Percentiles rank a stretch among this genome's conserved stretches.
Evolutionary conservation across 768 basidiomycete genomes (phyloP).

Genomic region (Lactarius trivialis): DNA sequence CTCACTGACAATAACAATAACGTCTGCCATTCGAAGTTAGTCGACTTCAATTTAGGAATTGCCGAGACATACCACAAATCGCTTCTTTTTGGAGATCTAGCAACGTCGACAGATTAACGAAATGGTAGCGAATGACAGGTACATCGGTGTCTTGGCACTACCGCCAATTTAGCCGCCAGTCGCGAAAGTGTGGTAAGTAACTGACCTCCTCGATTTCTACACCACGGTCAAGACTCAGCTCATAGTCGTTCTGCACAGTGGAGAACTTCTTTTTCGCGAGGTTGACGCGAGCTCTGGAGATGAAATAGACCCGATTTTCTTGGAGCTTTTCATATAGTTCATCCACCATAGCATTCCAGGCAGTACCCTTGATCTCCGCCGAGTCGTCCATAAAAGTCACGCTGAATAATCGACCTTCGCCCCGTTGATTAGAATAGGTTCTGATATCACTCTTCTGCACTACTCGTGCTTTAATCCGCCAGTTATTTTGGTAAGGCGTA

Average conservation of each 20-base stretch:
- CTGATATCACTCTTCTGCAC: conserved; percentile 84
- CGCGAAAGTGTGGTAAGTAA: not conserved
- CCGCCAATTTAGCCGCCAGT: not conserved
- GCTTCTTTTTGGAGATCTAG: conserved; percentile 67
- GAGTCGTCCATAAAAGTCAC: conserved; percentile 93
- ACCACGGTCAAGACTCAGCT: conserved; percentile 75
- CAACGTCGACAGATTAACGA: conserved; percentile 59
- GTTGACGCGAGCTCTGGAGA: conserved; percentile 87
- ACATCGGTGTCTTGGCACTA: conserved; percentile 82
- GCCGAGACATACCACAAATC: conserved; percentile 58
- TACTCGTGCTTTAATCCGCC: conserved; percentile 96
- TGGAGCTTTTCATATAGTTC: conserved; percentile 77
- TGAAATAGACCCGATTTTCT: conserved; percentile 88
- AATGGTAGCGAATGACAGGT: conserved; percentile 81
- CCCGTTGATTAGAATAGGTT: conserved; percentile 81
- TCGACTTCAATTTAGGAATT: not conserved
- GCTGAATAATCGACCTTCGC: conserved; percentile 93
- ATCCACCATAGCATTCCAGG: conserved; percentile 81
- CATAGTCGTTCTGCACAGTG: conserved; percentile 87
- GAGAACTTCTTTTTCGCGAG: conserved; percentile 97
- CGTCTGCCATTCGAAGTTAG: conserved; percentile 46
- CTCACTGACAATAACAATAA: conserved; percentile 83
- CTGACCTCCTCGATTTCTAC: conserved; percentile 82
- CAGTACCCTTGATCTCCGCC: conserved; percentile 87
- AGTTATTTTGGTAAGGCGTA: conserved; percentile 96